Conservation (phyloP, 306 rosid species). For the Arachis hypogaea region DNA sequence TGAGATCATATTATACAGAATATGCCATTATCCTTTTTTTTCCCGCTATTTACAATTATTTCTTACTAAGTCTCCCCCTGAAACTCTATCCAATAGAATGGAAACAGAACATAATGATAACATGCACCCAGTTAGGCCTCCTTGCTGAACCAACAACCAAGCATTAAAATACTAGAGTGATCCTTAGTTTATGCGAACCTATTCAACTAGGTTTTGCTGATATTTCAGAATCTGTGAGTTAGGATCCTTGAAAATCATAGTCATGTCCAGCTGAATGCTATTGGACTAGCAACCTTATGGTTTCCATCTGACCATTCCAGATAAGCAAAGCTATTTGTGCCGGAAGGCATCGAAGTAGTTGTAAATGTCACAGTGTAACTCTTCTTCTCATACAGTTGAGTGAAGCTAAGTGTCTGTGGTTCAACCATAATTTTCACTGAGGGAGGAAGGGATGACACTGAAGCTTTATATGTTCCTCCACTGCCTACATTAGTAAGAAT, state of each 20-base stretch:
- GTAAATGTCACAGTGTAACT: constrained; percentile 70
- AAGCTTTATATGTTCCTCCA: constrained; percentile 61
- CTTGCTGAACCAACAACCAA: constrained; percentile 1
- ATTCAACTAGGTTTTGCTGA: background rate
- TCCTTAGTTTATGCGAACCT: background rate
- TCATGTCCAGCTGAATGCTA: constrained; percentile 81
- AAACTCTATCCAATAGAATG: background rate
- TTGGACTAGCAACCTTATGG: constrained; percentile 69
- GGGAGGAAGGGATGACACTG: constrained; percentile 44
- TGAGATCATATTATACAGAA: constrained; percentile 9
- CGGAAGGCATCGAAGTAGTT: constrained; percentile 67
- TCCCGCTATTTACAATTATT: constrained; percentile 38
- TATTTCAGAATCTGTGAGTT: background rate
- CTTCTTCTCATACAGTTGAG: constrained; percentile 60
- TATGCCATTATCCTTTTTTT: background rate
- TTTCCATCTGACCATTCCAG: constrained; percentile 87
- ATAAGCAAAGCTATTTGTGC: constrained; percentile 64
- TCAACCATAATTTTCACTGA: constrained; percentile 68
- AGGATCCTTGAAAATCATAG: constrained; percentile 12
- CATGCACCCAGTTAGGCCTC: constrained; percentile 24
- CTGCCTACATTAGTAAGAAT: constrained; percentile 80
- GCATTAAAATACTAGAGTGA: background rate
- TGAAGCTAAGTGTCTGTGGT: constrained; percentile 65
- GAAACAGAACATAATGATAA: constrained; percentile 12
- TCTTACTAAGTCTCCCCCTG: constrained; percentile 7